Evolutionary conservation across 2,329 filamentous ascomycete species (phyloP).

Genomic region (Stagonosporopsis cucurbitacearum): DNA sequence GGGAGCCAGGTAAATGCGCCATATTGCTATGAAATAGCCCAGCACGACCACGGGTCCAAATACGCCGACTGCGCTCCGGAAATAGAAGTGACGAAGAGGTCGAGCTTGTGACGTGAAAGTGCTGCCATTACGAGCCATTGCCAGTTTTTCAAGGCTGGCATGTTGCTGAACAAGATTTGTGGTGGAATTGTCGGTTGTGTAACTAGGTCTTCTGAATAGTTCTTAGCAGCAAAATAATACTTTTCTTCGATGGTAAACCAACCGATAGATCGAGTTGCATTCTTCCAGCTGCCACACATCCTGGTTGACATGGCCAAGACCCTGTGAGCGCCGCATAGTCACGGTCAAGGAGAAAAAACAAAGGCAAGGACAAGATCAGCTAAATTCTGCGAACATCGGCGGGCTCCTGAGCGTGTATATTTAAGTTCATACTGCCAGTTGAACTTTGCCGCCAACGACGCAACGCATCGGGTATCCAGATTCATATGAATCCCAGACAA

Average conservation of each 20-base stretch:
- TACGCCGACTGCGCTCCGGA: constrained; percentile 10
- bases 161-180: not conserved
- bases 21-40: constrained; percentile 15
- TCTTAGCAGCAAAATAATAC: not conserved
- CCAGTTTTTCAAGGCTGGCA: not conserved
- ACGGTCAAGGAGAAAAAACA: not conserved
- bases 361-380: not conserved
- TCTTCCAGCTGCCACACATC: constrained; percentile 3
- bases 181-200: not conserved
- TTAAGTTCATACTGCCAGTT: not conserved
- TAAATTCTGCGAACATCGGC: no score
- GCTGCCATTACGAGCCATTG: not conserved
- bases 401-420: not conserved
- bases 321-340: not conserved
- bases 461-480: not conserved
- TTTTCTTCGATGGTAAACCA: not conserved
- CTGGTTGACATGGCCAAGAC: not conserved
- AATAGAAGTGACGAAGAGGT: constrained; percentile 8
- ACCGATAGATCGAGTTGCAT: not conserved
- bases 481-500: not conserved
- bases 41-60: constrained; percentile 11
- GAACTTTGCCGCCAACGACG: not conserved
- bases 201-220: not conserved
- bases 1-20: constrained; percentile 15
- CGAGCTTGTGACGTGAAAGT: not conserved